phyloP scores from a whole-genome alignment of 345 rosid genomes.

The Eucalyptus sp. region DNA sequence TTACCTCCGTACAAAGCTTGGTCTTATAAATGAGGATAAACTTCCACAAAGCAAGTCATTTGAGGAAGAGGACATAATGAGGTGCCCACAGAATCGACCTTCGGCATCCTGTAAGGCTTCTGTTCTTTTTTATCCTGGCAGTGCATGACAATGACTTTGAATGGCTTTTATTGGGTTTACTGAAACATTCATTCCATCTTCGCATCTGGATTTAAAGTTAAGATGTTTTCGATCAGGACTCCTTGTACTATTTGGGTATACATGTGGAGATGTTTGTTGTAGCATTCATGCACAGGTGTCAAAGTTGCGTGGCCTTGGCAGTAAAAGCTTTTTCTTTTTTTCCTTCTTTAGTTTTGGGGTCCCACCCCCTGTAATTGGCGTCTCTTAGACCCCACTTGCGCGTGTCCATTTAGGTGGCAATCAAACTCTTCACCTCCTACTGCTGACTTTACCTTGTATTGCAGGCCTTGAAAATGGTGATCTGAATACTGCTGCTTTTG shows the following conservation, averaged over 20 bases:
- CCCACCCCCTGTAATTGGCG: background rate
- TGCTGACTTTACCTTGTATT: background rate
- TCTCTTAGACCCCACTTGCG: background rate
- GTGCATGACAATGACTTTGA: background rate
- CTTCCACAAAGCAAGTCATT: slow-evolving; percentile 10
- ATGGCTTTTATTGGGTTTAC: background rate
- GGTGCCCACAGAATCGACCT: slow-evolving; percentile 11
- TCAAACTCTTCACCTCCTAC: background rate
- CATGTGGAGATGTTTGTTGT: background rate
- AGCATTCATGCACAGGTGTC: background rate
- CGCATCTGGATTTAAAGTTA: background rate
- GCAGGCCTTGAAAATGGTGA: slow-evolving; percentile 16
- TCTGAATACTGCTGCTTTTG: background rate
- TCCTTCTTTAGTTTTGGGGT: background rate
- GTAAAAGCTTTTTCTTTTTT: background rate
- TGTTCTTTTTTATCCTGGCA: background rate
- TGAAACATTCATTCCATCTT: background rate
- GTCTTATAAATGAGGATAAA: slow-evolving; percentile 36
- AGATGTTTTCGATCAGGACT: background rate
- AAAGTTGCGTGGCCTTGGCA: background rate
- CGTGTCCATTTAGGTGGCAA: background rate
- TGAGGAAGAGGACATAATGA: slow-evolving; percentile 17
- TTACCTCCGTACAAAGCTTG: slow-evolving; percentile 36
- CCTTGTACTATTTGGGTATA: background rate
- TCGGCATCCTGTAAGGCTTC: slow-evolving; percentile 29